Evolutionary conservation across 2,329 filamentous ascomycete genomes (phyloP).

Genomic region (Fusarium brevicatenulatum): DNA sequence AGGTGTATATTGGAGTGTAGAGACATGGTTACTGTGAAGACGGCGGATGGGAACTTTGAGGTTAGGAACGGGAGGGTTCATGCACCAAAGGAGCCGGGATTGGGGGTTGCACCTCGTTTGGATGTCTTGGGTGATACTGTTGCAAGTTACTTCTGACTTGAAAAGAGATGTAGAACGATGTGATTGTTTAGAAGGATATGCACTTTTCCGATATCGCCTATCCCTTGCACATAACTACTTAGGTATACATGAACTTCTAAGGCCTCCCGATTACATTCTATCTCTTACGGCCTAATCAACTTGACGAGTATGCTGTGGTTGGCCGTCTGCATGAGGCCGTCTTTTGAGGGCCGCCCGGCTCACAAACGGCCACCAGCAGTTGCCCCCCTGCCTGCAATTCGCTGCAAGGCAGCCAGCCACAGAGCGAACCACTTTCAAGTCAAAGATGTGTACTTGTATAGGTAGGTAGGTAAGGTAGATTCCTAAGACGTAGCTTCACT

Average conservation of each 20-base stretch:
- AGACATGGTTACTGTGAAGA: conserved; percentile 27
- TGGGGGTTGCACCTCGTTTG: conserved; percentile 23
- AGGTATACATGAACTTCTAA: background rate
- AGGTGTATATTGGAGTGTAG: conserved; percentile 32
- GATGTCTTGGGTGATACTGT: conserved; percentile 31
- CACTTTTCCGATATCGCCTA: background rate
- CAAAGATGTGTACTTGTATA: background rate
- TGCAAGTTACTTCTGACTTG: conserved; percentile 25
- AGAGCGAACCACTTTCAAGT: background rate
- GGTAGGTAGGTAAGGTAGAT: background rate
- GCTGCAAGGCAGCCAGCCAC: background rate
- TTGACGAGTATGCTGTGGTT: background rate
- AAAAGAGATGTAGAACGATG: background rate
- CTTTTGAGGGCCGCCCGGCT: background rate
- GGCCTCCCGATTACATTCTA: background rate
- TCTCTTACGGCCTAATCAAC: background rate
- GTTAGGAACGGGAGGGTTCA: conserved; percentile 20
- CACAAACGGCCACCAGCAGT: conserved; percentile 5
- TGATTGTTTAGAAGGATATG: background rate
- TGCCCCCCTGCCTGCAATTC: conserved; percentile 1
- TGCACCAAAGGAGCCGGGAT: conserved; percentile 25
- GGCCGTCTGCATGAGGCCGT: conserved; percentile 12
- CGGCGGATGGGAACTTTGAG: conserved; percentile 29
- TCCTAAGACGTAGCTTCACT: background rate
- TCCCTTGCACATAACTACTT: background rate